These are phyloP conservation scores for Aspergillus aculeatus DNA, from an alignment of 2,329 filamentous ascomycete genomes.

Conservation along the genomic window DNA sequence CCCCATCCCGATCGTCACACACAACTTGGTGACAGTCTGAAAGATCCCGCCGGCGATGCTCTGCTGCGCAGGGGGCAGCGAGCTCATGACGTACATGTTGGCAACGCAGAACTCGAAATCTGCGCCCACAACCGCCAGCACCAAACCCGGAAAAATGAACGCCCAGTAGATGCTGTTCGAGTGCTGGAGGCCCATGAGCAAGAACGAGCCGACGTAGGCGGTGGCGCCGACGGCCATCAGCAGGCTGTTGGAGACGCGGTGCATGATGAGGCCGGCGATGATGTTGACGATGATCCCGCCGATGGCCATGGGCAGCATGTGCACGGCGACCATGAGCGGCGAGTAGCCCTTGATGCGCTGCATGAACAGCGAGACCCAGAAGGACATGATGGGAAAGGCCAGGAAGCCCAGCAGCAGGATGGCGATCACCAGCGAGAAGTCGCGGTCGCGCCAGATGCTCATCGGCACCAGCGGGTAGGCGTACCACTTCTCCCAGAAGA, in stretches of 20 bases:
- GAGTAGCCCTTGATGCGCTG: conserved; percentile 56
- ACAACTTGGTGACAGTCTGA: conserved; percentile 64
- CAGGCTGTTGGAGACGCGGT: conserved; percentile 63
- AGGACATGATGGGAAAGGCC: conserved; percentile 59
- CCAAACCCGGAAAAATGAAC: conserved; percentile 61
- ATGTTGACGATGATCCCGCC: conserved; percentile 63
- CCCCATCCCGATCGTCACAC: conserved; percentile 50
- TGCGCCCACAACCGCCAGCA: conserved; percentile 63
- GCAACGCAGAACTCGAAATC: conserved; percentile 70
- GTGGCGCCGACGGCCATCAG: conserved; percentile 56
- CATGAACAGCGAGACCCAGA: conserved; percentile 66
- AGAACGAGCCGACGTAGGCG: conserved; percentile 45
- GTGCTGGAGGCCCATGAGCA: conserved; percentile 57
- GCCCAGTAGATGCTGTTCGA: conserved; percentile 61
- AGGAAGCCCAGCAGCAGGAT: conserved; percentile 62
- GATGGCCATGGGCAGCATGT: conserved; percentile 65
- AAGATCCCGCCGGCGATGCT: conserved; percentile 67
- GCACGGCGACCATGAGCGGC: conserved; percentile 60
- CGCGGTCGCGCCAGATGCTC: conserved; percentile 58
- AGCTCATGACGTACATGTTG: conserved; percentile 70
- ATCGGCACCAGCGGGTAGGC: conserved; percentile 54
- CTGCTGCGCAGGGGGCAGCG: conserved; percentile 61
- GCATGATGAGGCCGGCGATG: conserved; percentile 61
- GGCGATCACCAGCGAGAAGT: conserved; percentile 62
- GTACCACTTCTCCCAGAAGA: conserved; percentile 61